phyloP scores from a whole-genome alignment of 208 protist species.

The Trypanosoma vivax region DNA sequence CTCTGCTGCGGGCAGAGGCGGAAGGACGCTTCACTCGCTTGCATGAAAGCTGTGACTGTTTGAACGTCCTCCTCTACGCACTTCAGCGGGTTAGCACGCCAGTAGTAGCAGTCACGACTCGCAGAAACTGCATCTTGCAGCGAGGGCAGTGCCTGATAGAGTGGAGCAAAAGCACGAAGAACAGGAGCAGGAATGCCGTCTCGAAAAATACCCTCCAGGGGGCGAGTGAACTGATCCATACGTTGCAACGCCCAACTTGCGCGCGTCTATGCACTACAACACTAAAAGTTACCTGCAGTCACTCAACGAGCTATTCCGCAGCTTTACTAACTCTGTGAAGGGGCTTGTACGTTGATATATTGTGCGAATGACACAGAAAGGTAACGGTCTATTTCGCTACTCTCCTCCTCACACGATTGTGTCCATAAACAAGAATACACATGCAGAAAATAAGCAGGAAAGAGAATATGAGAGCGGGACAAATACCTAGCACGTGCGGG shows the following conservation, averaged over 20 bases:
- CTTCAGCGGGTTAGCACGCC: conserved; percentile 82
- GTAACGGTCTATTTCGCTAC: too few relatives aligned
- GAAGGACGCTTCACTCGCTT: conserved; percentile 82
- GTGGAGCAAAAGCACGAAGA: conserved; percentile 80
- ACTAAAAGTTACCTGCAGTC: too few relatives aligned
- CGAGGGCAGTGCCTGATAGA: conserved; percentile 81
- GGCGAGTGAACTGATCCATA: conserved; percentile 83
- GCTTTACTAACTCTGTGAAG: too few relatives aligned
- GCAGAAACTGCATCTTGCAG: conserved; percentile 57
- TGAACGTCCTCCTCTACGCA: conserved; percentile 79
- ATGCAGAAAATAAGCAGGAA: too few relatives aligned
- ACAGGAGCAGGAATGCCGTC: conserved; percentile 86
- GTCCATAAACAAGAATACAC: too few relatives aligned
- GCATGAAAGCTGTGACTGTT: conserved; percentile 78
- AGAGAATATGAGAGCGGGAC: too few relatives aligned
- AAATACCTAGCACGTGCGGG: too few relatives aligned
- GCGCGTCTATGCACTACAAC: too few relatives aligned
- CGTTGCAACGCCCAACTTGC: conserved; percentile 1
- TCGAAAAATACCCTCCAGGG: conserved; percentile 88
- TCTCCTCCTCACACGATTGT: too few relatives aligned
- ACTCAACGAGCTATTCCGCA: too few relatives aligned
- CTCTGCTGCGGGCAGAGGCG: conserved; percentile 86
- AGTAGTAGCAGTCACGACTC: conserved; percentile 86
- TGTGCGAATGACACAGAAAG: too few relatives aligned
- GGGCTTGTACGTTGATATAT: too few relatives aligned